Percentiles rank a stretch among this genome's conserved stretches.
phyloP scores from a whole-genome alignment of 495 filamentous ascomycete genomes.

The Penicillium herquei region DNA sequence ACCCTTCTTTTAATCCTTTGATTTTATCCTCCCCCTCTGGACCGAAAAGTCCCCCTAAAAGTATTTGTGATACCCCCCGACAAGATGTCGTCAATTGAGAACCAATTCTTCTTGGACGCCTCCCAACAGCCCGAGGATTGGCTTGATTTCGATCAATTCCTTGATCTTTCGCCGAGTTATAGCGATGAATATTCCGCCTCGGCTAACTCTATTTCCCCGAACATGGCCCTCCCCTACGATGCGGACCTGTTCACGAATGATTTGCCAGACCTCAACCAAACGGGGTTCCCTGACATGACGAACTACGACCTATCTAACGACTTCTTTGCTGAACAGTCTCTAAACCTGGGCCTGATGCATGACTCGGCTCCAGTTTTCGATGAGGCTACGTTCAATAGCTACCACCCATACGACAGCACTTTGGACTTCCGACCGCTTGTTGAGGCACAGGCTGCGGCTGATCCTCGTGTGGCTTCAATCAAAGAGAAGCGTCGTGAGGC shows the following conservation, averaged over 20 bases:
- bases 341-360: conserved; percentile 22
- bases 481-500: conserved; percentile 49
- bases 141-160: conserved; percentile 40
- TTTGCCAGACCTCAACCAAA: conserved; percentile 19
- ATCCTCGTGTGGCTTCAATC: conserved; percentile 30
- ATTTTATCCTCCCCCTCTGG: neutral
- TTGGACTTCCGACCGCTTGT: conserved; percentile 37
- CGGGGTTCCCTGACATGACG: conserved; percentile 29
- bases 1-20: conserved; percentile 3
- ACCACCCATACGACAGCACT: conserved; percentile 19
- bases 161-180: conserved; percentile 34
- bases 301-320: conserved; percentile 24
- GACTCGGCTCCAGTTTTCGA: conserved; percentile 28
- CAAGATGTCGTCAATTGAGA: conserved; percentile 25
- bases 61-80: conserved; percentile 2
- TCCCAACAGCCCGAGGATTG: conserved; percentile 25
- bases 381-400: conserved; percentile 22
- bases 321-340: conserved; percentile 19
- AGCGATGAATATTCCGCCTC: conserved; percentile 34
- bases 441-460: conserved; percentile 40
- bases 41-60: conserved; percentile 1
- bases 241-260: conserved; percentile 24
- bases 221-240: conserved; percentile 31
- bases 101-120: conserved; percentile 22
- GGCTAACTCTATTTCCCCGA: conserved; percentile 35